Base-by-base conservation (phyloP, 2,329 filamentous ascomycete genomes). In the Cordyceps javanica region DNA sequence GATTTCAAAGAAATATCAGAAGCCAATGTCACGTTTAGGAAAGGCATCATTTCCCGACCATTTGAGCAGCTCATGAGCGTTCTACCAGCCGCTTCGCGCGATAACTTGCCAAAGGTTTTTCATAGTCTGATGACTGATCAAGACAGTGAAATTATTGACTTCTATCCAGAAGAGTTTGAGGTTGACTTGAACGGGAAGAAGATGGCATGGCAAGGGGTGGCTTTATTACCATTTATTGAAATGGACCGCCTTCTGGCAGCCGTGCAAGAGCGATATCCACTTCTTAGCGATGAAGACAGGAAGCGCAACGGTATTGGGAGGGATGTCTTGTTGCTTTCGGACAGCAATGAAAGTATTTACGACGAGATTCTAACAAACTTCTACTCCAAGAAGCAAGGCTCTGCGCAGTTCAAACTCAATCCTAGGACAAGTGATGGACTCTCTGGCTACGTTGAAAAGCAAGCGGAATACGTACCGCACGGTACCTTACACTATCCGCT, bases 61-160 rank as follows among this genome's bases (percentile, higher is more conserved):
- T 99, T 96, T 68, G 94, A 99, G 73, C 94, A 99, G 72, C 78
- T 99, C 51, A 99, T 99, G 94, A 95, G 94, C 66, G 94, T 99
- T 52, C 81, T 99, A 67, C 94, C 94, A 16, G 92, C 94, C 5
- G 90, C 90, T 3, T 97, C 93, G 13, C 90, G 92, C 57, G 91
- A 97, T 70, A 90, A 93, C 16, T 86, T 99, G 48, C 94, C 94
- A 0, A 81, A 88, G 59, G 82, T 90, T 2, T 99, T 97, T 75
- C 91, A 96, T 68, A 81, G 87, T 57, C 80, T 99, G 19, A 99
- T 99, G 94, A 88, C 87, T 26, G 80, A 95, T 10, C 80, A 88
- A 14, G 85, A 96, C 46, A 97, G 91, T 67, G 86, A 91, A 49
- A 97, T 99, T 65, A 90, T 96, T 63, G 93, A 99, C 70, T 99